Evolutionary conservation across 768 basidiomycete genomes (phyloP), one percentile per base, ranked within the genome.

Genomic region (Tricholomella constricta): DNA sequence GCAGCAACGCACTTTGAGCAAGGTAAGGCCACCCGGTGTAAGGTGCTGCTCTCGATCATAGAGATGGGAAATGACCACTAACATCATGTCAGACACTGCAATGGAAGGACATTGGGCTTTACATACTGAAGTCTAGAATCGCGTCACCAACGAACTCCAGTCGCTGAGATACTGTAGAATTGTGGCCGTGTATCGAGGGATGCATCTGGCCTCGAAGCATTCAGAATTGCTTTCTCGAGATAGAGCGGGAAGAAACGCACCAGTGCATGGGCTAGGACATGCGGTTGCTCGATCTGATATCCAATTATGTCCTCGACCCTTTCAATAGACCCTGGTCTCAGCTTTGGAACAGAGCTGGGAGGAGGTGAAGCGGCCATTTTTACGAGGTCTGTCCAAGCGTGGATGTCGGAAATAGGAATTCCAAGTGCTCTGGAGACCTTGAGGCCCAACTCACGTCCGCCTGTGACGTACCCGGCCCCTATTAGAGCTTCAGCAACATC

Each of bases 101-200:
- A 46, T 36, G 27, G 25, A 47, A 43, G 41, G 25, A 51, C 26
- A 34, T 43, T 47, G 35, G 25, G 41, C 36, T 25, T 20, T 11
- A 72, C 89, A 49, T 62, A 93, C 91, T 69, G 52, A 91, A 88
- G 67, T 94, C 92, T 22, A 94, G 78, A 45, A 94, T 81, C 1
- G 89, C 89, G 69, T 94, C 92, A 11, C 92, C 92, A 35, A 93
- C 75, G 64, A 93, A 94, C 65, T 93, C 91, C 31, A 94, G 77
- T 52, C 88, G 77, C 61, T 91, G 88, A 62, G 89, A 88, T 15
- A 80, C 80, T 12, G 76, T 80, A 32, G 76, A 72, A 51, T 85
- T 81, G 51, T 73, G 76, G 3, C 78, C 78, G 56, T 80, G 78
- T 29, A 80, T 71, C 0, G 87, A 86, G 2, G 80, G 71, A 65